phyloP scores from a whole-genome alignment of 2,329 filamentous ascomycete species.

The Chlorencoelia australis region DNA sequence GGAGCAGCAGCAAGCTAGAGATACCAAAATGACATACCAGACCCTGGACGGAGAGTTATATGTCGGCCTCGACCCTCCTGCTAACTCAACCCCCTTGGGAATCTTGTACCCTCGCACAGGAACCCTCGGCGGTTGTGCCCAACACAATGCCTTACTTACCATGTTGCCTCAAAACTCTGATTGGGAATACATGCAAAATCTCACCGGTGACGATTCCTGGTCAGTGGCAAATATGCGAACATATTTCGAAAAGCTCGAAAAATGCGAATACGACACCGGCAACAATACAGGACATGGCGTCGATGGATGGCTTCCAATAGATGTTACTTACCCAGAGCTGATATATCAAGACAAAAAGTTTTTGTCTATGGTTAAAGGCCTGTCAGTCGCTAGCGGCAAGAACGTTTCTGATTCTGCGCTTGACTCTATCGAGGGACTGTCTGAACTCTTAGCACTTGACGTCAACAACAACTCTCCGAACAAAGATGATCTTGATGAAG shows the following conservation, averaged over 20 bases:
- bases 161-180: constrained; percentile 16
- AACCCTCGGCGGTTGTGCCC: constrained; percentile 24
- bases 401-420: not conserved
- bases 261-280: constrained; percentile 32
- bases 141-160: constrained; percentile 17
- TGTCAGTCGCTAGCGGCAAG: not conserved
- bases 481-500: constrained; percentile 10
- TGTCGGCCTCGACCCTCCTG: constrained; percentile 19
- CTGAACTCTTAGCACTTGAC: constrained; percentile 1
- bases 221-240: constrained; percentile 30
- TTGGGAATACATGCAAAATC: constrained; percentile 16
- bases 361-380: not conserved
- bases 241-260: constrained; percentile 34
- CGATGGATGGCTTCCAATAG: constrained; percentile 24
- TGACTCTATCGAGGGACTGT: too few species aligned
- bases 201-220: constrained; percentile 22
- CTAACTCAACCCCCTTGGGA: constrained; percentile 17
- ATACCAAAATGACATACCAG: constrained; percentile 28
- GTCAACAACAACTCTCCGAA: constrained; percentile 8
- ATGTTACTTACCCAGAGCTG: constrained; percentile 10
- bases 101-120: constrained; percentile 26
- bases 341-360: constrained; percentile 12
- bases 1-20: constrained; percentile 8
- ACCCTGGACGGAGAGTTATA: constrained; percentile 22
- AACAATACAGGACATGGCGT: constrained; percentile 24